A percentile compares a stretch with the other conserved stretches of the same genome.
phyloP scores from a whole-genome alignment of 371 early-diverging fungal species.

The Zopfochytrium polystomum region DNA sequence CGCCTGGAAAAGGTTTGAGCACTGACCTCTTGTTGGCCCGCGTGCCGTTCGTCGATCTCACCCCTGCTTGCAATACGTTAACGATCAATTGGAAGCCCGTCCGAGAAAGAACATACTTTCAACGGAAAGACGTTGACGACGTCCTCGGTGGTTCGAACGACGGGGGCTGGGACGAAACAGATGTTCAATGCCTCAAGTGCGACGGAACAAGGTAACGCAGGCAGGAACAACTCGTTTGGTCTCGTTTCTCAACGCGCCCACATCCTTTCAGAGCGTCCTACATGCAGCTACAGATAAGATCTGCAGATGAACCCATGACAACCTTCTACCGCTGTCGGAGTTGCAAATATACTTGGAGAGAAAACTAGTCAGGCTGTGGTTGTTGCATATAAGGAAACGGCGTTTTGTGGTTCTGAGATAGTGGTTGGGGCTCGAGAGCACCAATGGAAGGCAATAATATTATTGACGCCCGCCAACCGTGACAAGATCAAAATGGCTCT shows the following conservation, averaged over 20 bases:
- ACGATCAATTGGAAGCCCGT: conserved; percentile 27
- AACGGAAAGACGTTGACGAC: conserved; percentile 89
- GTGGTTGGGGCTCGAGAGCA: too few relatives aligned
- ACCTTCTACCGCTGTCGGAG: conserved; percentile 66
- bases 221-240: not conserved
- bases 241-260: not conserved
- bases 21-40: too few relatives aligned
- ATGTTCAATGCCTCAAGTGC: conserved; percentile 84
- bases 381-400: too few relatives aligned
- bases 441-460: too few relatives aligned
- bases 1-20: conserved; percentile 56
- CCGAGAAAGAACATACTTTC: conserved; percentile 52
- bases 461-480: too few relatives aligned
- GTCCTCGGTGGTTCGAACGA: conserved; percentile 88
- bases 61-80: not conserved
- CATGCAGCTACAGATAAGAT: conserved; percentile 92
- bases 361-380: conserved; percentile 21
- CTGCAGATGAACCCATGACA: conserved; percentile 94
- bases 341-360: conserved; percentile 27
- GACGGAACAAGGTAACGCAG: conserved; percentile 51
- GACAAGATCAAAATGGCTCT: too few relatives aligned
- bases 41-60: not conserved
- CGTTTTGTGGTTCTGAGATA: too few relatives aligned
- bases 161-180: conserved; percentile 84
- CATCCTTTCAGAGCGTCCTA: conserved; percentile 68